These are phyloP conservation scores for Dothidotthia symphoricarpi DNA, from an alignment of 2,329 filamentous ascomycete genomes.

Conservation along the genomic window DNA sequence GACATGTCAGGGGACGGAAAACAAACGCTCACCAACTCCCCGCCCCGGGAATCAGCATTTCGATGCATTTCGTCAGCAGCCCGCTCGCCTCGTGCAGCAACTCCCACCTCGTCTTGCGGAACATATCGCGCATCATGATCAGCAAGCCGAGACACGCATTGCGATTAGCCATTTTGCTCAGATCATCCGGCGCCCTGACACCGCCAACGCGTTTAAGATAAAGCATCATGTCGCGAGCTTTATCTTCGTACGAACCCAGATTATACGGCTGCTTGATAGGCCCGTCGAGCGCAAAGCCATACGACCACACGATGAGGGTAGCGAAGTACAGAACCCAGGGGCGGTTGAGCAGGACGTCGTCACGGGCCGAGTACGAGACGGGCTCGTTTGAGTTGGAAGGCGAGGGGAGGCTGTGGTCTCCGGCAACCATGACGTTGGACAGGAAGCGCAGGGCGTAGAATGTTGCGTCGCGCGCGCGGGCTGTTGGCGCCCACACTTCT, in stretches of 20 bases:
- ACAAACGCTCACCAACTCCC: constrained; percentile 10
- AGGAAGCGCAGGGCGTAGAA: constrained; percentile 91
- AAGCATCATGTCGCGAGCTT: constrained; percentile 72
- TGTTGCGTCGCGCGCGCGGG: constrained; percentile 83
- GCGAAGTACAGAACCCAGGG: constrained; percentile 97
- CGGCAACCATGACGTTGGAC: constrained; percentile 73
- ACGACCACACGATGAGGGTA: constrained; percentile 88
- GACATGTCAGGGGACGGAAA: too few species aligned
- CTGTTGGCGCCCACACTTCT: constrained; percentile 83
- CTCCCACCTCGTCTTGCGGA: constrained; percentile 84
- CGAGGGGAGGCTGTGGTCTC: constrained; percentile 43
- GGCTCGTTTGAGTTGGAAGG: constrained; percentile 17
- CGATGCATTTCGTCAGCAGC: constrained; percentile 77
- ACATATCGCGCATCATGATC: constrained; percentile 77
- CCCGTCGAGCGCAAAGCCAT: constrained; percentile 87
- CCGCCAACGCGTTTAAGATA: constrained; percentile 73
- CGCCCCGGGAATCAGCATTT: constrained; percentile 49
- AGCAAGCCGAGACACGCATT: constrained; percentile 82
- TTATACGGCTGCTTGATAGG: constrained; percentile 57
- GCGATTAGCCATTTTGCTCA: constrained; percentile 69
- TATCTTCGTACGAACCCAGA: constrained; percentile 62
- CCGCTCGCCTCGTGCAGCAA: constrained; percentile 82
- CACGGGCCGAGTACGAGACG: constrained; percentile 70
- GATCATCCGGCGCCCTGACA: constrained; percentile 71
- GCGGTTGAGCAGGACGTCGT: constrained; percentile 85